A percentile compares a stretch with the other conserved stretches of the same genome.
phyloP scores from a whole-genome alignment of 495 filamentous ascomycete species.

The Pseudoneurospora amorphoporcata region DNA sequence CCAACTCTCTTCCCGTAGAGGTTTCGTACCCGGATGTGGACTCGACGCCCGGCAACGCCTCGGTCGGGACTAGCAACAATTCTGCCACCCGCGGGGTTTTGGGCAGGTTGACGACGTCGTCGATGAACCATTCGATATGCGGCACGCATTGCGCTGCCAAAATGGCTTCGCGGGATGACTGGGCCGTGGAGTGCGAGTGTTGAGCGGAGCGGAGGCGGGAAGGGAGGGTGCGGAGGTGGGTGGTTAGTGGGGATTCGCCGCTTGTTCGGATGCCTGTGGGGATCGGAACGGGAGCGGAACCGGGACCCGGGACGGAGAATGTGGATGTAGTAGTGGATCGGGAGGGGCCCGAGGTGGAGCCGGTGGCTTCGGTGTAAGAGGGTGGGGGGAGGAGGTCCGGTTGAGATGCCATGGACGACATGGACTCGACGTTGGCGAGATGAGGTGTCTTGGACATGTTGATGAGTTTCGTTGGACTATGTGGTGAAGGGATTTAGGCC shows the following conservation, averaged over 20 bases:
- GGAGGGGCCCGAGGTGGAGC: not conserved
- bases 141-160: conserved; percentile 26
- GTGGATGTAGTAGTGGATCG: not conserved
- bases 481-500: not conserved
- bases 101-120: conserved; percentile 15
- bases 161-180: conserved; percentile 23
- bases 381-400: conserved; percentile 17
- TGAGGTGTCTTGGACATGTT: not conserved
- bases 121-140: conserved; percentile 28
- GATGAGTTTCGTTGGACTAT: not conserved
- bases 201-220: conserved; percentile 25
- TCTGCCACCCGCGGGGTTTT: conserved; percentile 17
- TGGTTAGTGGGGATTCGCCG: conserved; percentile 22
- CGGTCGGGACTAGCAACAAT: conserved; percentile 29
- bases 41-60: conserved; percentile 22
- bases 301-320: not conserved
- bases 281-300: conserved; percentile 8
- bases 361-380: conserved; percentile 23
- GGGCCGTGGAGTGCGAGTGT: conserved; percentile 16
- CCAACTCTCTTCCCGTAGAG: conserved; percentile 21
- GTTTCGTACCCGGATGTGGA: conserved; percentile 9
- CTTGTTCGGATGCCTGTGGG: conserved; percentile 6
- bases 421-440: not conserved
- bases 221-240: conserved; percentile 30
- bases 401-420: not conserved